Evolutionary conservation across 495 filamentous ascomycete species (phyloP), one percentile per base, ranked within the genome.

Genomic region (Cenococcum geophilum): DNA sequence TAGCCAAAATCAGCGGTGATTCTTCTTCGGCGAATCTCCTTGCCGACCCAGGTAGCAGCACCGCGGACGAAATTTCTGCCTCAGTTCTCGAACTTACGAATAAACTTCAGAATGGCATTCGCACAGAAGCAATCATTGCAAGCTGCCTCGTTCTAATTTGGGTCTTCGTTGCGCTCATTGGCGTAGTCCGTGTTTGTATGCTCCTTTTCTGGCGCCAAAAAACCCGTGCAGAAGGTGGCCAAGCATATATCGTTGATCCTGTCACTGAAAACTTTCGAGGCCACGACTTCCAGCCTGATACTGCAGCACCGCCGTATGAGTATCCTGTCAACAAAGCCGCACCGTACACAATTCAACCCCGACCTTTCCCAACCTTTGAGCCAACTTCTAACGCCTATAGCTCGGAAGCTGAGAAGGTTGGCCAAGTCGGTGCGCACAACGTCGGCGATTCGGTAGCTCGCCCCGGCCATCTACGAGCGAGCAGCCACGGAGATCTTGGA

Each of bases 41-140:
- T 40, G 78, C 90, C 23, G 77, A 85, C 32, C 85, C 91, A 0
- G 80, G 83, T 25, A 78, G 77, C 62, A 77, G 79, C 35, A 85
- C 91, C 1, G 82, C 85, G 16, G 86, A 95, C 75, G 86, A 90
- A 66, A 88, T 98, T 71, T 89, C 86, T 0, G 81, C 79, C 59
- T 88, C 91, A 20, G 79, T 97, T 55, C 66, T 74, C 16, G 77
- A 83, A 53, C 82, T 96, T 50, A 80, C 82, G 35, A 74, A 76
- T 57, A 80, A 82, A 60, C 76, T 97, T 48, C 75, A 79, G 58
- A 75, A 79, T 34, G 81, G 78, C 58, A 85, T 97, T 57, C 76
- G 80, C 40, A 80, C 81, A 32, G 89, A 96, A 72, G 84, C 88
- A 1, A 80, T 92, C 58, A 89, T 97, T 65, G 85, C 91, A 5